Base-by-base conservation (phyloP, 805 yeast genomes). In the Lachancea fermentati region DNA sequence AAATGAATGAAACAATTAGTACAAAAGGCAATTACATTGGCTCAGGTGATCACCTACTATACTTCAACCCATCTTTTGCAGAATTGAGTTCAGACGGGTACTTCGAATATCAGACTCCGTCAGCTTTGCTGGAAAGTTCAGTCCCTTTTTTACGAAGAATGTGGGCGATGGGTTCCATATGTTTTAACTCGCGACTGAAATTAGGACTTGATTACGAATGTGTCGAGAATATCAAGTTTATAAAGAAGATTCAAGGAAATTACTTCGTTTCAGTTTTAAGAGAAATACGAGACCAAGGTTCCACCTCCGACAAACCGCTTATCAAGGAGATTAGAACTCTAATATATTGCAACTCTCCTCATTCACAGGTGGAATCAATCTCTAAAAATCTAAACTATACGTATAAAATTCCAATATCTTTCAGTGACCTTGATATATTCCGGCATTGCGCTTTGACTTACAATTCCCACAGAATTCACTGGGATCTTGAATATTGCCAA, bases 401-500 rank as follows among this genome's bases (percentile, higher is more conserved):
- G 57, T 22, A 22, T 11, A 9, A 41, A 38, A 30, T 37, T 57
- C 5, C 62, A 54, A 35, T 50, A 48, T 16, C 52, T 68, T 31
- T 62, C 41, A 16, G 72, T 75, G 31, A 54, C 73, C 4, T 61
- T 63, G 39, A 54, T 67, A 5, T 68, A 76, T 30, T 66, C 48
- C 65, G 86, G 46, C 85, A 79, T 62, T 79, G 91, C 33, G 81
- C 85, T 9, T 58, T 93, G 39, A 80, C 93, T 1, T 80, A 79
- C 63, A 91, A 91, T 57, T 71, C 94, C 3, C 98, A 91, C 61
- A 72, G 73, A 43, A 85, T 91, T 30, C 98, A 91, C 62, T 80
- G 78, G 58, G 85, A 85, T 54, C 57, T 60, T 4, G 47, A 48
- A 1, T 85, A 85, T 56, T 71, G 86, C 5, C 49, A 39, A 3